These are phyloP conservation scores for Talaromyces pinophilus DNA, from an alignment of 2,329 filamentous ascomycete species.

Conservation along the genomic window DNA sequence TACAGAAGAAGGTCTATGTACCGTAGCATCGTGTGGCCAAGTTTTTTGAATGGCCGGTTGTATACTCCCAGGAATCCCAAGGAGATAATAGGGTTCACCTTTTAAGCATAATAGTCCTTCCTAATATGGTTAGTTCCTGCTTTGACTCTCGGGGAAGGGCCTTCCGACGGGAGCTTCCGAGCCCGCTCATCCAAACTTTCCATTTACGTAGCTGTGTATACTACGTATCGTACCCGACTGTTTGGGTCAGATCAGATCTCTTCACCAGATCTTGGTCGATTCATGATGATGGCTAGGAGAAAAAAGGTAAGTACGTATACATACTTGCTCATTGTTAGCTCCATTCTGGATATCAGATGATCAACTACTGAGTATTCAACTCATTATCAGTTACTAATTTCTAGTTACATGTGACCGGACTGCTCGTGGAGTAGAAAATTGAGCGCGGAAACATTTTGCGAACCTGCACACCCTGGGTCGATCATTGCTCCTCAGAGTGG, in stretches of 20 bases:
- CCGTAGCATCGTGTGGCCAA: background rate
- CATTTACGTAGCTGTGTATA: background rate
- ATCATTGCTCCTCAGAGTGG: background rate
- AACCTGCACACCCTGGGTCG: background rate
- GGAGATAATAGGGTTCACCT: background rate
- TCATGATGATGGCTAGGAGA: background rate
- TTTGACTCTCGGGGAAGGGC: background rate
- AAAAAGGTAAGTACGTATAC: too few relatives aligned
- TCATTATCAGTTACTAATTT: background rate
- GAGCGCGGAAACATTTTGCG: background rate
- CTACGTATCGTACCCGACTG: background rate
- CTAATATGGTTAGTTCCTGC: constrained; percentile 2
- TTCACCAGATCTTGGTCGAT: background rate
- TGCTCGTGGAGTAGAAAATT: background rate
- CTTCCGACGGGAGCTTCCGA: constrained; percentile 14
- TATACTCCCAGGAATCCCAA: background rate
- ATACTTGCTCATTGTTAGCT: background rate
- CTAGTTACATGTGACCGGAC: background rate
- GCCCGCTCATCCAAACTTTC: background rate
- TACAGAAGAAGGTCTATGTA: background rate
- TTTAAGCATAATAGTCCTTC: background rate
- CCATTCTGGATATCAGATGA: background rate
- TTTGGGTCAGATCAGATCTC: constrained; percentile 5
- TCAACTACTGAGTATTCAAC: background rate
- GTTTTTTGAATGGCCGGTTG: background rate